Evolutionary conservation across 2,329 filamentous ascomycete genomes (phyloP).

Genomic region (Hypoxylon sp.): DNA sequence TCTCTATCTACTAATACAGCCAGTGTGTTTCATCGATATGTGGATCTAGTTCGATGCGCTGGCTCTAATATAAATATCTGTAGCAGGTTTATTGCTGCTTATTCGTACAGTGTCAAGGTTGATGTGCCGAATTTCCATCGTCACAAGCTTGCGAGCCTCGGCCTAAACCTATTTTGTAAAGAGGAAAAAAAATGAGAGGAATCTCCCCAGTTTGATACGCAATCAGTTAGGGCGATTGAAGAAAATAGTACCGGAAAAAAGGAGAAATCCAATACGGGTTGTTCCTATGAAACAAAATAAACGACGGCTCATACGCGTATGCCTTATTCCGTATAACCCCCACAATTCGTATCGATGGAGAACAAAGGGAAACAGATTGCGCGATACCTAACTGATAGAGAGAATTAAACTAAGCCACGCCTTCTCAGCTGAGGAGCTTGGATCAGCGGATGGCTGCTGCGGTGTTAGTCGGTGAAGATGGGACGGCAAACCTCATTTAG

Average conservation of each 20-base stretch:
- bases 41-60: constrained; percentile 20
- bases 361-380: constrained; percentile 28
- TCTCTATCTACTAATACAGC: constrained; percentile 8
- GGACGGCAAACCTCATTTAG: constrained; percentile 31
- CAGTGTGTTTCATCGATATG: constrained; percentile 33
- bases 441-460: constrained; percentile 35
- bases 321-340: constrained; percentile 27
- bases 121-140: constrained; percentile 12
- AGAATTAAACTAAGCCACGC: constrained; percentile 38
- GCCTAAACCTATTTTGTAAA: constrained; percentile 25
- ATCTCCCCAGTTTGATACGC: neutral
- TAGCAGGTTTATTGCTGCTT: constrained; percentile 5
- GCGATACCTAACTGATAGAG: constrained; percentile 31
- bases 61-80: constrained; percentile 5
- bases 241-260: constrained; percentile 15
- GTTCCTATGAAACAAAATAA: constrained; percentile 29
- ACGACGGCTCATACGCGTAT: constrained; percentile 23
- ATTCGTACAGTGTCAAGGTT: constrained; percentile 18
- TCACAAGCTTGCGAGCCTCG: constrained; percentile 36
- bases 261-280: constrained; percentile 19
- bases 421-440: constrained; percentile 45
- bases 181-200: constrained; percentile 4
- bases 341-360: constrained; percentile 36
- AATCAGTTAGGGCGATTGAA: constrained; percentile 16
- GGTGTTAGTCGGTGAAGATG: constrained; percentile 35